Evolutionary conservation across 106 monocot genomes (phyloP), one percentile per base, ranked within the genome.

Genomic region (Allium fistulosum): DNA sequence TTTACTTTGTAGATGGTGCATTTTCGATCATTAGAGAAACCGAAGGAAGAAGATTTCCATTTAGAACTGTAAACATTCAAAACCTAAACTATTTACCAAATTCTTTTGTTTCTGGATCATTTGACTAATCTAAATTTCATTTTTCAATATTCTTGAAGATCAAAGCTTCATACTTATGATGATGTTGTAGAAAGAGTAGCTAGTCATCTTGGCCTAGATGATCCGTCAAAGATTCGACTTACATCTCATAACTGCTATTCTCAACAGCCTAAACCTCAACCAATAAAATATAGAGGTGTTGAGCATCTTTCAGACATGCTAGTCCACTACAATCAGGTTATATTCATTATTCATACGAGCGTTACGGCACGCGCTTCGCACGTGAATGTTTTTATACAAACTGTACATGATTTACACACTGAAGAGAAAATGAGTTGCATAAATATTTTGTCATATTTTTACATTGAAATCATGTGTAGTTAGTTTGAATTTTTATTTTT

Each of bases 191-290:
- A 88, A 73, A 87, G 79, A 78, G 87, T 99, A 68, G 97, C 97
- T 52, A 69, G 48, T 4, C 88, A 81, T 48, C 73, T 99, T 78
- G 87, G 80, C 72, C 59, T 99, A 73, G 92, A 99, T 69, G 97
- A 99, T 85, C 83, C 97, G 52, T 80, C 90, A 75, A 99, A 90
- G 75, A 90, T 99, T 58, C 84, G 97, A 22, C 87, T 99, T 77
- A 99, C 97, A 28, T 87, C 97, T 67, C 92, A 99, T 57, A 93
- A 99, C 61, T 99, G 97, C 80, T 99, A 93, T 61, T 92, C 97
- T 61, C 92, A 99, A 71, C 97, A 99, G 78, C 97, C 97, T 53
- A 99, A 99, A 74, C 97, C 90, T 13, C 97, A 99, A 62, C 90
- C 97, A 6, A 99, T 99, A 51, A 92, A 86, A 52, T 99, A 90